These are phyloP conservation scores for Letharia lupina DNA, from an alignment of 495 filamentous ascomycete genomes.

Conservation along the genomic window DNA sequence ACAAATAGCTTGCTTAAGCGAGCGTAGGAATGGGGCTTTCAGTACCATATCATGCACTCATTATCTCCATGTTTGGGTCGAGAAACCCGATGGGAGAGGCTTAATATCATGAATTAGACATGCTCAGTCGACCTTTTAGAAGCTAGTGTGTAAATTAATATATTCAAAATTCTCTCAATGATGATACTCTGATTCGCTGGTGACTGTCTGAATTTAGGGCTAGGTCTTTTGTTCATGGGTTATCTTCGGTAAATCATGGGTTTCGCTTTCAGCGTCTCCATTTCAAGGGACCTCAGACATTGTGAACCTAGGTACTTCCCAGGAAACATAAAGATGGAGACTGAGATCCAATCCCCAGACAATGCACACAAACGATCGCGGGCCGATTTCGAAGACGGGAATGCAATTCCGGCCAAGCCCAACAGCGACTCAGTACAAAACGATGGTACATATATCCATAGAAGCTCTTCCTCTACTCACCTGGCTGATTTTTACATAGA, in stretches of 20 bases:
- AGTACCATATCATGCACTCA: background rate
- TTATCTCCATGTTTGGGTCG: background rate
- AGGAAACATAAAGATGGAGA: background rate
- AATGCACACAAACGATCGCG: constrained; percentile 11
- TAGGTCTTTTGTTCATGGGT: no score
- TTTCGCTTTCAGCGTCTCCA: no score
- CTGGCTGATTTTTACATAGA: constrained; percentile 32
- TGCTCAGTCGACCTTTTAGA: background rate
- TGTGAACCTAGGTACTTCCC: no score
- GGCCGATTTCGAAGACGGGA: background rate
- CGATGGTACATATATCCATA: background rate
- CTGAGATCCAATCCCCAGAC: background rate
- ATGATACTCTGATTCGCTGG: no score
- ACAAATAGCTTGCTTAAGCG: background rate
- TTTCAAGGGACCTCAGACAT: background rate
- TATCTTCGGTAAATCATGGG: no score
- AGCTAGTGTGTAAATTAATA: no score
- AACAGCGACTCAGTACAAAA: background rate
- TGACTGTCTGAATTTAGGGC: no score
- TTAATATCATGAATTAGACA: background rate
- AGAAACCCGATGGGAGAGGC: background rate
- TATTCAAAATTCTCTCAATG: no score
- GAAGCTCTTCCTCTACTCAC: background rate
- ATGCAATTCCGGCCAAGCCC: background rate
- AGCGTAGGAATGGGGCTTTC: background rate